Base-by-base conservation (phyloP, 148 eudicot species). In the Chenopodium suecicum region DNA sequence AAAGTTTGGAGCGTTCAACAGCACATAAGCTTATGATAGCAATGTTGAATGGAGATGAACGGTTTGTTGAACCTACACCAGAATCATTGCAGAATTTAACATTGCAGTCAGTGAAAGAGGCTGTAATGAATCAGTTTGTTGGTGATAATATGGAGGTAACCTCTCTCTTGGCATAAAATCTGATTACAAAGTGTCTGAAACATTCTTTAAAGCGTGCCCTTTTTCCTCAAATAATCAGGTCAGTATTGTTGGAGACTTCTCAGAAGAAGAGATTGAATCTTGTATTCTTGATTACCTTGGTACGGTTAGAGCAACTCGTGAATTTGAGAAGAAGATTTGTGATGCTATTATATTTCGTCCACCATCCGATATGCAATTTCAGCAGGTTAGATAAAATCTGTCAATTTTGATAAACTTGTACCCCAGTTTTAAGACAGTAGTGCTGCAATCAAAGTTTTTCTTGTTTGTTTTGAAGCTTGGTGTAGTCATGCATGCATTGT, bases 61-160 rank as follows among this genome's bases (percentile, higher is more conserved):
- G 98, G 27, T 94, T 97, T 87, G 97, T 97, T 23, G 98, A 94
- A 88, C 99, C 98, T 78, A 97, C 99, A 77, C 99, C 99, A 44
- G 89, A 90, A 60, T 91, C 98, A 14, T 88, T 97, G 80, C 90
- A 92, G 83, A 91, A 87, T 1, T 83, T 97, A 79, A 87, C 93
- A 16, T 77, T 92, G 78, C 89, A 94, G 84, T 86, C 90, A 68
- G 99, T 97, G 47, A 94, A 88, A 84, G 98, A 90, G 78, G 97
- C 98, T 66, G 99, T 96, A 73, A 97, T 94, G 97, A 90, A 31
- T 86, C 99, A 97, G 78, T 94, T 94, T 84, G 90, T 90, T 75
- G 84, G 91, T 85, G 88, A 88, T 75, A 94, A 96, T 87, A 97
- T 97, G 99, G 99, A 97, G 98, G 99, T 97, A 81, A 54, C 80